Evolutionary conservation across 2,329 filamentous ascomycete species (phyloP).

Genomic region (Botrytis deweyae): DNA sequence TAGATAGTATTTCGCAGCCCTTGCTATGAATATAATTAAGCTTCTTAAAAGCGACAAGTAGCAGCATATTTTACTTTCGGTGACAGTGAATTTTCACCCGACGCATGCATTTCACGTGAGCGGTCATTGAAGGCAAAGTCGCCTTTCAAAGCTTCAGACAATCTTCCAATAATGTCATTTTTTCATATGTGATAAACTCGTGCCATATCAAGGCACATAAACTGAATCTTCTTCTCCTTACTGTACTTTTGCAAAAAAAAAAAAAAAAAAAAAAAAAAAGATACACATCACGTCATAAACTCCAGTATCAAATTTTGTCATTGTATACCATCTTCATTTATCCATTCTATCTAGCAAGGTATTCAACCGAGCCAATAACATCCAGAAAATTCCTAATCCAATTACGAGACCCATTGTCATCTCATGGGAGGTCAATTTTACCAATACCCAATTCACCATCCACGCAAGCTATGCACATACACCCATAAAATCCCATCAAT

Average conservation of each 20-base stretch:
- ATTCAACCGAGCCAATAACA: not conserved
- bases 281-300: not conserved
- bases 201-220: not conserved
- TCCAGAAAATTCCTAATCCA: not conserved
- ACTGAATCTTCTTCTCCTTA: not conserved
- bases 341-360: not conserved
- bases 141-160: not conserved
- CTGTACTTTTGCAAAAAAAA: not conserved
- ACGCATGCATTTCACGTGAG: not conserved
- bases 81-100: not conserved
- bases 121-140: not conserved
- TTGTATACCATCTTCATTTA: not conserved
- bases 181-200: not conserved
- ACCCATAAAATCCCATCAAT: not conserved
- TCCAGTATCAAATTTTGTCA: not conserved
- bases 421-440: not conserved
- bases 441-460: not conserved
- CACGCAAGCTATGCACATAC: constrained; percentile 10
- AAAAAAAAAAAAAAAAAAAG: no score
- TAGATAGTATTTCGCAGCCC: not conserved
- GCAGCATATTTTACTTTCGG: not conserved
- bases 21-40: not conserved
- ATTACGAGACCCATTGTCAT: not conserved
- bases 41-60: not conserved
- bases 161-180: not conserved